phyloP scores from a whole-genome alignment of 768 basidiomycete genomes.

The Russula sp. region DNA sequence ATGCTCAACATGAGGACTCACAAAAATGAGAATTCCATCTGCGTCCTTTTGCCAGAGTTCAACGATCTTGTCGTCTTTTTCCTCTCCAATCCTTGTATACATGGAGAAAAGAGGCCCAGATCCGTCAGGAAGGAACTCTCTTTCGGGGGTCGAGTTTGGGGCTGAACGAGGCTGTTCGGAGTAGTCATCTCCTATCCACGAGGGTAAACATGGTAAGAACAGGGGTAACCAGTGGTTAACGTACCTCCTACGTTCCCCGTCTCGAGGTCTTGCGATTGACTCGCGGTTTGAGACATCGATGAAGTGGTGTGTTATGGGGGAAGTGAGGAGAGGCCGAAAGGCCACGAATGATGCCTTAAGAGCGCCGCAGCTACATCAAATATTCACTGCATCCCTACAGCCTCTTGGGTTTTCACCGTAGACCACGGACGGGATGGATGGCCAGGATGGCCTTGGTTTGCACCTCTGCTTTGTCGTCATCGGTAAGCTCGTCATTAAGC shows the following conservation, averaged over 20 bases:
- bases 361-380: too few relatives aligned
- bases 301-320: neutral
- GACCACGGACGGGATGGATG: too few relatives aligned
- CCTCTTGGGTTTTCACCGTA: too few relatives aligned
- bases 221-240: neutral
- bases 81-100: neutral
- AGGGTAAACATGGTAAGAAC: neutral
- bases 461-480: too few relatives aligned
- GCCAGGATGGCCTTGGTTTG: too few relatives aligned
- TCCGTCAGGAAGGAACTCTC: neutral
- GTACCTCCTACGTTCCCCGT: neutral
- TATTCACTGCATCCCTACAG: too few relatives aligned
- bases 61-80: neutral
- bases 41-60: conserved; percentile 2
- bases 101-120: conserved; percentile 3
- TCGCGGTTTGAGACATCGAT: neutral
- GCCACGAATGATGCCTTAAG: too few relatives aligned
- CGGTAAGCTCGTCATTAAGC: too few relatives aligned
- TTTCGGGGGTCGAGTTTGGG: neutral
- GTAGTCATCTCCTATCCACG: neutral
- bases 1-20: neutral
- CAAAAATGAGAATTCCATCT: conserved; percentile 3
- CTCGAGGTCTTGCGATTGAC: neutral
- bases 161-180: neutral
- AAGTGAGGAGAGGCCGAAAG: too few relatives aligned